Conservation (phyloP, 257 asterid genomes). For the Schizonepeta tenuifolia region DNA sequence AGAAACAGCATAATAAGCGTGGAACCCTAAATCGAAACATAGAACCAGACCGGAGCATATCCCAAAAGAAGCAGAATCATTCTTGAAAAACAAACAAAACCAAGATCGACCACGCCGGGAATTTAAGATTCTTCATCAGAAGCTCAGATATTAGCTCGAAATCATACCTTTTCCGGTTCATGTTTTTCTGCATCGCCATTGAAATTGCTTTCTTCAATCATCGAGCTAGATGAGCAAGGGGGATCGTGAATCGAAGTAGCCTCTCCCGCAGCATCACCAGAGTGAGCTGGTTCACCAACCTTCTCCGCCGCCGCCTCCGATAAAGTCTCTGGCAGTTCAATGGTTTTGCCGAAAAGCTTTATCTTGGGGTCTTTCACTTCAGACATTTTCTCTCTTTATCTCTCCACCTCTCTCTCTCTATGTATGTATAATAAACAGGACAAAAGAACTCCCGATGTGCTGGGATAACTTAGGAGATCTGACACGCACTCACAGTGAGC, state of each 20-base stretch:
- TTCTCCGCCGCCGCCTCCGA: constrained; percentile 33
- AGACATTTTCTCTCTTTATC: constrained; percentile 44
- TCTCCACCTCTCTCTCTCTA: constrained; percentile 26
- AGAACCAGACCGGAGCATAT: constrained; percentile 1
- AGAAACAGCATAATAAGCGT: too few relatives aligned
- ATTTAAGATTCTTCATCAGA: constrained; percentile 20
- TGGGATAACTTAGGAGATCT: constrained; percentile 52
- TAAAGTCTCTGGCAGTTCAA: constrained; percentile 58
- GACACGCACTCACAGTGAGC: constrained; percentile 44
- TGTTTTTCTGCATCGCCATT: constrained; percentile 45
- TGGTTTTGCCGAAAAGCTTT: constrained; percentile 83
- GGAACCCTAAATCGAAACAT: constrained; percentile 31
- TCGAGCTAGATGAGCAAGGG: constrained; percentile 44
- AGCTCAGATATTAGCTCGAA: neutral
- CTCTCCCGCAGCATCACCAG: constrained; percentile 40
- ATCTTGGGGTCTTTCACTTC: constrained; percentile 71
- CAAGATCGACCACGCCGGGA: constrained; percentile 32
- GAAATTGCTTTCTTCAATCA: constrained; percentile 42
- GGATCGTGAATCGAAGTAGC: constrained; percentile 39
- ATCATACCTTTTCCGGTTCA: constrained; percentile 50
- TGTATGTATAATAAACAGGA: neutral
- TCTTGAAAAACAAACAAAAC: constrained; percentile 32
- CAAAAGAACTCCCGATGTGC: constrained; percentile 23
- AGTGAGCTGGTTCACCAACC: constrained; percentile 34
- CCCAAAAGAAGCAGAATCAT: constrained; percentile 7